Base-by-base conservation (phyloP, 148 eudicot genomes). In the Camellia sinensis region DNA sequence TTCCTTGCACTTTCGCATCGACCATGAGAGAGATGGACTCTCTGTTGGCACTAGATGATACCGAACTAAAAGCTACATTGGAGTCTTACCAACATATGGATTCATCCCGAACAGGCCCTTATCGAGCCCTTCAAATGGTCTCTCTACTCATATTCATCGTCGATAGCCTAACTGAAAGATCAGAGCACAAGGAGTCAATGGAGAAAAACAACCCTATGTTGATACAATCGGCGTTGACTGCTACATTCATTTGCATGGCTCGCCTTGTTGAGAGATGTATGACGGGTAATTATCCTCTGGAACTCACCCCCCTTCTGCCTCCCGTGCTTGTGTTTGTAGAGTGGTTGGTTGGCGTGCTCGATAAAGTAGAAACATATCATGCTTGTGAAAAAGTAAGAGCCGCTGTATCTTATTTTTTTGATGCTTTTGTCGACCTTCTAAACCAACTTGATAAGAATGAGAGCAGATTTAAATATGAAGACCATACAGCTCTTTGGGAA, bases 271-370 rank as follows among this genome's bases (percentile, higher is more conserved):
- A 90, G 83, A 82, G 91, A 84, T 92, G 94, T 77, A 62, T 85
- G 76, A 80, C 65, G 84, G 87, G 89, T 46, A 82, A 84, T 44
- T 80, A 84, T 44, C 75, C 80, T 5, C 74, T 59, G 10, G 69
- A 83, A 59, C 75, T 13, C 74, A 84, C 85, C 78, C 97, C 98
- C 17, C 90, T 96, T 83, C 80, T 93, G 57, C 93, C 97, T 3
- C 84, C 93, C 59, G 87, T 96, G 75, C 87, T 90, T 22, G 95
- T 93, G 56, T 96, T 96, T 80, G 85, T 90, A 52, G 99, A 96
- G 83, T 96, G 99, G 99, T 74, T 93, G 84, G 86, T 80, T 41
- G 84, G 84, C 54, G 52, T 79, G 7, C 66, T 87, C 57, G 85
- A 86, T 40, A 82, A 62, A 67, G 78, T 83, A 21, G 85, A 82